phyloP scores from a whole-genome alignment of 2,329 filamentous ascomycete species.

The Aschersonia sp. region DNA sequence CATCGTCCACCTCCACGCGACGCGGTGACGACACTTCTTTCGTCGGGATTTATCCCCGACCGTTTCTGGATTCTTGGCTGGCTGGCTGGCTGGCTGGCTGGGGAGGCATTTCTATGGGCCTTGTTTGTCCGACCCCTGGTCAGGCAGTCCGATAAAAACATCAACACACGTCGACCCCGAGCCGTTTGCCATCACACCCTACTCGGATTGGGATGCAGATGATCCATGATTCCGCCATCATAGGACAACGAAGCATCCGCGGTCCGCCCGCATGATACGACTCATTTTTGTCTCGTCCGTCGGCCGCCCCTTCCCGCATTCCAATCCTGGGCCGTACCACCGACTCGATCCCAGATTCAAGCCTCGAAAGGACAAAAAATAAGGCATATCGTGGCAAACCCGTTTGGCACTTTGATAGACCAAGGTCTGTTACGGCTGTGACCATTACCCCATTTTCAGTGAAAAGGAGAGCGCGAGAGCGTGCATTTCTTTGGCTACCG shows the following conservation, averaged over 20 bases:
- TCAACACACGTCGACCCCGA: not conserved
- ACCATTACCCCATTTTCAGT: too few relatives aligned
- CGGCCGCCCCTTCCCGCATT: conserved; percentile 1
- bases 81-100: not conserved
- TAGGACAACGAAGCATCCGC: not conserved
- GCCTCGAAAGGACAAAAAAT: not conserved
- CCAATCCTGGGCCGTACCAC: not conserved
- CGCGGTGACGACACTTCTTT: not conserved
- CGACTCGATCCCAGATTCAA: not conserved
- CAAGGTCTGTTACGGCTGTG: too few relatives aligned
- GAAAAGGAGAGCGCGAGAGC: too few relatives aligned
- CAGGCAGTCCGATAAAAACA: not conserved
- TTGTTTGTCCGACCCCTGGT: not conserved
- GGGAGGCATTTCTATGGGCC: not conserved
- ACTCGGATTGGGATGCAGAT: not conserved
- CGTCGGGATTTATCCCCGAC: too few relatives aligned
- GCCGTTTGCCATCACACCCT: not conserved
- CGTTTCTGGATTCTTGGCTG: not conserved
- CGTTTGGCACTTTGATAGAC: too few relatives aligned
- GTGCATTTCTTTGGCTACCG: too few relatives aligned
- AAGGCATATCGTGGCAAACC: not conserved
- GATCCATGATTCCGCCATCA: not conserved
- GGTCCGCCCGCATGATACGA: not conserved
- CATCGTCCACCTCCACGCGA: not conserved
- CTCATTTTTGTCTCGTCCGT: not conserved